phyloP scores from a whole-genome alignment of 768 basidiomycete genomes.

The Lentinula edodes region DNA sequence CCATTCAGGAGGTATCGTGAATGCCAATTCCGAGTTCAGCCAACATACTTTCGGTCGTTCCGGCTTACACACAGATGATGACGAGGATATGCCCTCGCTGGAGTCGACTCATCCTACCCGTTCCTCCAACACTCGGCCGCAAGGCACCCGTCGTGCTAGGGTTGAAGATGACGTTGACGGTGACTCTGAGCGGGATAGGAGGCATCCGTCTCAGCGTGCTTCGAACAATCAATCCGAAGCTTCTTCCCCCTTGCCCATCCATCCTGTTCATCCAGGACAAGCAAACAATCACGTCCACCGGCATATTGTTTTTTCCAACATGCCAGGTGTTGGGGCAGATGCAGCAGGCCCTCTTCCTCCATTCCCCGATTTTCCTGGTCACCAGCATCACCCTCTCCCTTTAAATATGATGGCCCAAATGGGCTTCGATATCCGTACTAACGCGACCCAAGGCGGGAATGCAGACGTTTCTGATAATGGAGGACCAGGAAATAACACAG shows the following conservation, averaged over 20 bases:
- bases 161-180: conserved; percentile 61
- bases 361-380: background rate
- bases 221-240: conserved; percentile 12
- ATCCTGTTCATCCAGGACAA: background rate
- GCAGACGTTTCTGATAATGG: background rate
- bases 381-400: background rate
- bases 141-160: conserved; percentile 39
- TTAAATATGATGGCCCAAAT: background rate
- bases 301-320: background rate
- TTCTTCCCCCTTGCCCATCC: conserved; percentile 14
- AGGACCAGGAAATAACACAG: background rate
- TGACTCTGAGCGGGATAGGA: conserved; percentile 42
- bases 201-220: conserved; percentile 60
- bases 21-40: background rate
- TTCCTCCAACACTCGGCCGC: conserved; percentile 1
- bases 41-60: background rate
- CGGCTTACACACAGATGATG: conserved; percentile 16
- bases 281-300: background rate
- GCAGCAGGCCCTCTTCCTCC: background rate
- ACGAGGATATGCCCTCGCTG: conserved; percentile 23
- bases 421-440: background rate
- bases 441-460: background rate
- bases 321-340: background rate
- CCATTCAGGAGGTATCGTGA: background rate
- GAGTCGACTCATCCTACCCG: conserved; percentile 18